phyloP scores from a whole-genome alignment of 257 asterid species.

The Oldenlandia corymbosa region DNA sequence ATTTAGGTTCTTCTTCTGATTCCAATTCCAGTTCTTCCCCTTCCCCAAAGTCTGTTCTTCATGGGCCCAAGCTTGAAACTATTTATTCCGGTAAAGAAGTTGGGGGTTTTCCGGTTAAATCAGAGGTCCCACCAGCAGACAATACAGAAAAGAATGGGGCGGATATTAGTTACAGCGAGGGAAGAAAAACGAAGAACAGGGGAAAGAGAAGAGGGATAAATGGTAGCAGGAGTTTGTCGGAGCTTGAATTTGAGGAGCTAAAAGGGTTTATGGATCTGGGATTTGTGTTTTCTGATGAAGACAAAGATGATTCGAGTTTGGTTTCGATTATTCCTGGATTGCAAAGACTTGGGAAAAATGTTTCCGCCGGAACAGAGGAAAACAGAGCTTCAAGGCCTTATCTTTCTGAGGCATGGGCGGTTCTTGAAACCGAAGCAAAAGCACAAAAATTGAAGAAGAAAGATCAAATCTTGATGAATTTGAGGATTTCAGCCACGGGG shows the following conservation, averaged over 20 bases:
- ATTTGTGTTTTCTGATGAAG: slow-evolving; percentile 58
- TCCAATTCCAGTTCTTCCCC: slow-evolving; percentile 10
- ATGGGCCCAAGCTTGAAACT: slow-evolving; percentile 46
- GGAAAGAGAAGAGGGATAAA: slow-evolving; percentile 9
- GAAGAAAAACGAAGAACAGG: not conserved
- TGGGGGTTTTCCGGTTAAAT: slow-evolving; percentile 7
- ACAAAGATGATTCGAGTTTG: slow-evolving; percentile 44
- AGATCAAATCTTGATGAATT: slow-evolving; percentile 27
- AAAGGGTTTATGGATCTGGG: slow-evolving; percentile 89
- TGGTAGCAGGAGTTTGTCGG: slow-evolving; percentile 48
- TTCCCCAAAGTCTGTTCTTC: slow-evolving; percentile 55
- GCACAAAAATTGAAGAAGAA: slow-evolving; percentile 1
- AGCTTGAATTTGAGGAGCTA: slow-evolving; percentile 63
- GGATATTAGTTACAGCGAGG: not conserved
- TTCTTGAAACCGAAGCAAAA: slow-evolving; percentile 21
- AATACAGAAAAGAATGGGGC: no score
- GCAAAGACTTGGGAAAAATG: slow-evolving; percentile 32
- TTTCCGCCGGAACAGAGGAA: not conserved
- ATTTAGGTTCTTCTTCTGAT: not conserved
- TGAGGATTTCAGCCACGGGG: slow-evolving; percentile 38
- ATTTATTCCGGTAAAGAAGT: slow-evolving; percentile 57
- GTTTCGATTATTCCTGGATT: slow-evolving; percentile 60
- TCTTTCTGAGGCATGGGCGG: slow-evolving; percentile 52
- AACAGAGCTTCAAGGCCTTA: slow-evolving; percentile 35
- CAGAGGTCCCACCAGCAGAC: no score